Base-by-base conservation (phyloP, 2,329 filamentous ascomycete species). In the Aspergillus candidus region DNA sequence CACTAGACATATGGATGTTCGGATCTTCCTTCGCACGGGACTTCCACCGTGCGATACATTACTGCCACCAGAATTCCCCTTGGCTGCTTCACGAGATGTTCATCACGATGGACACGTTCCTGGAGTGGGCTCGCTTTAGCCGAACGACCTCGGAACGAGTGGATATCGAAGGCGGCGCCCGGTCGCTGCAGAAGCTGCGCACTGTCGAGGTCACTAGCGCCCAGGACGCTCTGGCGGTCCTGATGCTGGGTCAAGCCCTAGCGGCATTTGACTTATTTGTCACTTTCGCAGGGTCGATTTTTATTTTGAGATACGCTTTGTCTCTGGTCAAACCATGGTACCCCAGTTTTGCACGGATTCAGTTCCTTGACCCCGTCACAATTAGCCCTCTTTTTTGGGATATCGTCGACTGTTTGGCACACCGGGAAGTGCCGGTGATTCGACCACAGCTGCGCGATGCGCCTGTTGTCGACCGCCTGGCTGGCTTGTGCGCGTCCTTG, bases 251-350 rank as follows among this genome's bases (percentile, higher is more conserved):
- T 4, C 51, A 47, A 29, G 44, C 44, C 1, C 18, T 53, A 35
- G 51, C 51, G 22, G 49, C 51, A 4, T 52, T 52, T 35, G 47
- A 59, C 34, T 34, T 47, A 7, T 35, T 56, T 14, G 50, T 51
- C 6, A 44, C 18, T 5, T 50, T 45, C 12, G 40, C 40, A 10
- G 43, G 46, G 1, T 36, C 51, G 7, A 38, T 41, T 2, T 33
- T 49, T 27, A 55, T 59, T 13, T 41, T 52, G 17, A 44, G 53
- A 11, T 46, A 50, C 40, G 40, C 53, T 11, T 38, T 59, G 13
- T 51, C 52, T 15, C 41, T 44, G 7, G 22, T 48, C 12, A 27
- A 3, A 27, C 22, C 22, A 7, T 27, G 22, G 44, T 46, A 46
- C 22, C 14, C 40, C 3, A 12, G n/a, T 12, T 18, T 46, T 12